Base-by-base conservation (phyloP, 768 basidiomycete species). In the Termitomyces sp. region DNA sequence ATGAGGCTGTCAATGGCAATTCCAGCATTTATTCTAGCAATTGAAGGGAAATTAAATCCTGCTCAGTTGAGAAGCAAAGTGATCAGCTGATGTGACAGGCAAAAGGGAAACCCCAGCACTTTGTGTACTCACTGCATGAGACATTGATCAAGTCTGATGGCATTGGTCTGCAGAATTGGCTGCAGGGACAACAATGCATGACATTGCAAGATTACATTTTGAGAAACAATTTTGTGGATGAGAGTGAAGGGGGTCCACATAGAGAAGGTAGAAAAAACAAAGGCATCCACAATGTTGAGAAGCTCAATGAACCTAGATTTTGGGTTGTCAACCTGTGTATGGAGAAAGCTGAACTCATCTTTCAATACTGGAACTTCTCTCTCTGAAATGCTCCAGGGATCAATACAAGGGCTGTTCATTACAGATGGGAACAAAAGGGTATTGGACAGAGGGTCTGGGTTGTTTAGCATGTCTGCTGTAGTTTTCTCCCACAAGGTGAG, bases 51-150 rank as follows among this genome's bases (percentile, higher is more conserved):
- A 37, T 37, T 2, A 37, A 37, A 37, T 37, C 37, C 37, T 37
- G 8, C 37, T 37, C 7, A 10, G 9, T 37, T 37, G 9, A 37
- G 9, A 37, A 10, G 9, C 37, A 37, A 10, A 9, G 37, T 37
- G 9, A 37, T 37, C 37, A 37, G 37, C 9, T 37, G 37, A 37
- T 9, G 6, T 10, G 37, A 61, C 0, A 52, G 63, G 10, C 48
- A 42, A 54, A 69, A 74, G 0, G 71, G 72, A 51, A 74, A 70
- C 1, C 68, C 67, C 1, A 65, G 49, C 12, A 55, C 29, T 0
- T 63, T 29, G 43, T 74, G 71, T 4, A 73, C 56, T n/a, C 61
- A 59, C 3, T 31, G n/a, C 1, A 58, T 57, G 0, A 74, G 42
- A 1, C 17, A 20, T 1, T 56, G 45, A 51, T 72, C 72, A 1